Evolutionary conservation across 2,329 filamentous ascomycete genomes (phyloP), one percentile per base, ranked within the genome.

Genomic region (Colletotrichum orchidophilum): DNA sequence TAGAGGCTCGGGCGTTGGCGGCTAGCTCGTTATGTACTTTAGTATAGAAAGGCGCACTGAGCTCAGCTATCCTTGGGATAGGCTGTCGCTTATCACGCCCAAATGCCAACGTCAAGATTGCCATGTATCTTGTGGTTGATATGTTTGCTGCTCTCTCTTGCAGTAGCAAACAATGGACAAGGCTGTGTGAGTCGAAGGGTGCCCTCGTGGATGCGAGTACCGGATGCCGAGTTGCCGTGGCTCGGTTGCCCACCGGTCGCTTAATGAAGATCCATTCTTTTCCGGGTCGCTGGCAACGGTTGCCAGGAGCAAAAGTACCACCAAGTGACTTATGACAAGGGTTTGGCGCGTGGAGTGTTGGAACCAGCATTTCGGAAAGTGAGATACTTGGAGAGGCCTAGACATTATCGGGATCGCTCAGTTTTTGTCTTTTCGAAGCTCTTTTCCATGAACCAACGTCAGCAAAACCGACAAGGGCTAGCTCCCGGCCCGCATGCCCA

Each of bases 361-460:
- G 26, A 58, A 26, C 46, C 55, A 71, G 49, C 53, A 39, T 11
- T 26, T 24, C 46, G 29, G 29, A 15, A 24, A 35, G 5, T 49
- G 31, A 27, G 49, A 49, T 53, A 31, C 55, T 24, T 21, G 15
- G 35, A 11, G 52, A 5, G n/a, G 21, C 5, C 53, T 59, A 74
- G 46, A 42, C 42, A 15, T 67, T 63, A n/a, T 68, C 60, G 15
- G 57, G 60, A 59, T 74, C 66, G 59, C 60, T 59, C 63, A 73
- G 21, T 63, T 72, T 74, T 26, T 68, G 66, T 42, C 73, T 62
- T 49, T 74, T 74, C 2, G 63, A 31, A 9, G 65, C 59, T 18
- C 72, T 70, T 39, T 72, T 70, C 63, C 64, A 73, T 24, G 72
- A 72, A 13, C 70, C 70, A 59, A 27, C 31, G 24, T 72, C 65